These are phyloP conservation scores for Verticillium isaacii DNA, from an alignment of 2,329 filamentous ascomycete genomes.

Conservation along the genomic window DNA sequence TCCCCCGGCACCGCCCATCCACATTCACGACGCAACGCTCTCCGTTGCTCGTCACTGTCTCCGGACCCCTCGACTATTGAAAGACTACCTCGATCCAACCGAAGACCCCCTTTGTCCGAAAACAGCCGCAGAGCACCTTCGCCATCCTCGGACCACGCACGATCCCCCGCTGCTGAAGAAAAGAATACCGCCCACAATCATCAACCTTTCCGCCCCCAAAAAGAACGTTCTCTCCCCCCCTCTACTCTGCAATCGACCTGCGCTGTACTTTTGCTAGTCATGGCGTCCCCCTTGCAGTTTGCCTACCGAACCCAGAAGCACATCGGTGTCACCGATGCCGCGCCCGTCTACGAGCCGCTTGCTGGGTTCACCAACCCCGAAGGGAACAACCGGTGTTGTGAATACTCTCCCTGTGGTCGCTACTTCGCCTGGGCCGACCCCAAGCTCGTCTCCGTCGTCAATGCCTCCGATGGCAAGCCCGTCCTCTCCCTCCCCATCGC, in stretches of 20 bases:
- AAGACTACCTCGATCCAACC: neutral
- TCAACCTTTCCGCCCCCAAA: constrained; percentile 5
- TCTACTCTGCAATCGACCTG: constrained; percentile 21
- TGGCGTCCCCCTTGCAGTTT: constrained; percentile 91
- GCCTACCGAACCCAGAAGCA: constrained; percentile 95
- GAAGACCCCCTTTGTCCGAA: neutral
- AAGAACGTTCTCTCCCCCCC: constrained; percentile 12
- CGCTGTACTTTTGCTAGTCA: constrained; percentile 87
- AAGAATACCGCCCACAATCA: constrained; percentile 9
- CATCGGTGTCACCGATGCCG: constrained; percentile 90
- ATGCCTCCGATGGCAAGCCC: constrained; percentile 70
- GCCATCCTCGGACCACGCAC: neutral
- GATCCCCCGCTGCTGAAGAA: constrained; percentile 8
- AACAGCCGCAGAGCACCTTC: neutral
- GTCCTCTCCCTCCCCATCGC: constrained; percentile 71
- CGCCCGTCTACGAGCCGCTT: constrained; percentile 80
- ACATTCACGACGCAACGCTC: neutral
- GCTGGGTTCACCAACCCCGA: constrained; percentile 82
- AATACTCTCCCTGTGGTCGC: constrained; percentile 91
- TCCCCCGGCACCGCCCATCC: neutral
- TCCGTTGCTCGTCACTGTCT: neutral
- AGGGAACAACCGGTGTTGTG: constrained; percentile 90
- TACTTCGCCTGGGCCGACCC: constrained; percentile 94
- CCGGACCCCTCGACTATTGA: neutral
- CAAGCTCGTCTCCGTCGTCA: constrained; percentile 80